A percentile compares a stretch with the other conserved stretches of the same genome.
phyloP scores from a whole-genome alignment of 2,329 filamentous ascomycete species.

The Fusarium sp. region DNA sequence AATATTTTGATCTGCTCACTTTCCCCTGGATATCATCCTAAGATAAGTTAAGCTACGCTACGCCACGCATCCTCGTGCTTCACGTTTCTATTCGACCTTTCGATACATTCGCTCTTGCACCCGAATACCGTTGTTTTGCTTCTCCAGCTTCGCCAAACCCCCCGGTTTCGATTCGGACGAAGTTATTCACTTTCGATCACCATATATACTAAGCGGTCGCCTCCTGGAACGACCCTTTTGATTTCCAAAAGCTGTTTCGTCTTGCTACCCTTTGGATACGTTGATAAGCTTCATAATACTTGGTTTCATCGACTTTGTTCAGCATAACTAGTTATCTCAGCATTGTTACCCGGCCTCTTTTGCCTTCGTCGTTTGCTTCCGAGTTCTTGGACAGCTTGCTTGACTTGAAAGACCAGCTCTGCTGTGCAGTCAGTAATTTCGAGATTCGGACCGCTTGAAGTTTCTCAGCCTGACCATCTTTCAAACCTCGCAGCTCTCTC shows the following conservation, averaged over 20 bases:
- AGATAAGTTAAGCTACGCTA: constrained; percentile 28
- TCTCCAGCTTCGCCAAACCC: constrained; percentile 36
- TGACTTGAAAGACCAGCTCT: constrained; percentile 24
- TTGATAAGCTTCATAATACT: constrained; percentile 42
- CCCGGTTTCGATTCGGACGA: constrained; percentile 44
- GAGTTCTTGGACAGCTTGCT: constrained; percentile 18
- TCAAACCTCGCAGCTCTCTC: constrained; percentile 30
- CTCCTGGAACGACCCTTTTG: constrained; percentile 45
- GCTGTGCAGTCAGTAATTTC: constrained; percentile 33
- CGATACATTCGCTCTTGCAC: constrained; percentile 47
- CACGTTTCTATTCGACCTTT: constrained; percentile 49
- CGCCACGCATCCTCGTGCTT: constrained; percentile 41
- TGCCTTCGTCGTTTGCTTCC: constrained; percentile 18
- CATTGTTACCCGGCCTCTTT: constrained; percentile 35
- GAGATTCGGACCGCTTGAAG: constrained; percentile 25
- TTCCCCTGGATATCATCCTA: constrained; percentile 34
- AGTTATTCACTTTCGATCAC: constrained; percentile 46
- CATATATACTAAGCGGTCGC: constrained; percentile 47
- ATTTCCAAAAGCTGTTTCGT: constrained; percentile 25
- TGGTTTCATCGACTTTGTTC: constrained; percentile 41
- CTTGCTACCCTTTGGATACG: constrained; percentile 42
- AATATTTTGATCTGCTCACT: constrained; percentile 51
- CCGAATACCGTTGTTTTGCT: constrained; percentile 40
- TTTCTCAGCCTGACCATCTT: constrained; percentile 24
- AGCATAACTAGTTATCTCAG: constrained; percentile 43